Conservation (phyloP, 495 filamentous ascomycete species). For the Neurospora sp. region DNA sequence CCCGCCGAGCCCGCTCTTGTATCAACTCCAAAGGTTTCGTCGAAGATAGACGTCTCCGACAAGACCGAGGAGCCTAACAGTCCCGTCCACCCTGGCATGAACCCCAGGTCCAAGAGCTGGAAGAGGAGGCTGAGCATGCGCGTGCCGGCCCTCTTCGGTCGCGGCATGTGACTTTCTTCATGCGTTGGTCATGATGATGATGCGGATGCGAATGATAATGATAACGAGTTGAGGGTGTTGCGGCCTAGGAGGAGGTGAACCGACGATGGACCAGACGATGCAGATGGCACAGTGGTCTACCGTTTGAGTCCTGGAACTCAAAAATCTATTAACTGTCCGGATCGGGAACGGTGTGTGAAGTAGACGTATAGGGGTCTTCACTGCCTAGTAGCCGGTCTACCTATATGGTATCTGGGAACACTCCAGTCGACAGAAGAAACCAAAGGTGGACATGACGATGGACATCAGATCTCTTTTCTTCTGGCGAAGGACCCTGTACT, state of each 20-base stretch:
- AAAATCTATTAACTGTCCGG: no score
- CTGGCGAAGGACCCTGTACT: background rate
- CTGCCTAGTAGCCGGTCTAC: no score
- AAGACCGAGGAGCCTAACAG: background rate
- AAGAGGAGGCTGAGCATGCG: slow-evolving; percentile 16
- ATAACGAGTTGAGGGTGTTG: background rate
- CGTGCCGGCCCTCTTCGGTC: slow-evolving; percentile 20
- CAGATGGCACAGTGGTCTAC: no score
- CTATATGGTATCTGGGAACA: no score
- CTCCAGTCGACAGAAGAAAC: no score
- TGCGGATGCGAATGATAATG: background rate
- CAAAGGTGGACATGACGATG: background rate
- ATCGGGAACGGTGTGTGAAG: no score
- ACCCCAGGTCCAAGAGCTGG: slow-evolving; percentile 18
- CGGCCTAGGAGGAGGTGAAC: background rate
- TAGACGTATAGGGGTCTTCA: no score
- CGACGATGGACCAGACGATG: no score
- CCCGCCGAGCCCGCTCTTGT: slow-evolving; percentile 2
- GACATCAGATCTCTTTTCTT: background rate
- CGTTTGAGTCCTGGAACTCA: no score
- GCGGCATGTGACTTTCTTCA: slow-evolving; percentile 19
- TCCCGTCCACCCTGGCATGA: slow-evolving; percentile 7
- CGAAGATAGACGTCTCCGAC: background rate
- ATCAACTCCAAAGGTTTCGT: slow-evolving; percentile 7
- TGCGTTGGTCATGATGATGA: background rate